Conservation (phyloP, 176 grass and related monocot genomes). For the Leersia perrieri region DNA sequence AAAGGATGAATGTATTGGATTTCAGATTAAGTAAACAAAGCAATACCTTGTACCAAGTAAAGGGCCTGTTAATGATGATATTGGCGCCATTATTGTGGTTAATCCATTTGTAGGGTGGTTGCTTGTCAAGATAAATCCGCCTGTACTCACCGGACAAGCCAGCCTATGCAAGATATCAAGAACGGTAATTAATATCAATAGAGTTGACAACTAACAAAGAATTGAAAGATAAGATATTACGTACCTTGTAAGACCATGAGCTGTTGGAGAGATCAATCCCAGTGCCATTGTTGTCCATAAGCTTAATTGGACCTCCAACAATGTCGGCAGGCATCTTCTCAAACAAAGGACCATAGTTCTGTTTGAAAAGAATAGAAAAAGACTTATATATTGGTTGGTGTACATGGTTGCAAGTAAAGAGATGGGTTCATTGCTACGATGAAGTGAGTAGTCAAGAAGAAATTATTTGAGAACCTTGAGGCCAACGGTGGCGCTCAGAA, state of each 20-base stretch:
- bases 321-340: constrained; percentile 41
- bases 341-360: constrained; percentile 39
- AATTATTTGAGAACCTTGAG: constrained; percentile 43
- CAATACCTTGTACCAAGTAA: constrained; percentile 86
- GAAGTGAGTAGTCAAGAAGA: too few species aligned
- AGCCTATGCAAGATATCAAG: constrained; percentile 2
- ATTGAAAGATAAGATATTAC: not conserved
- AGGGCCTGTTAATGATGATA: constrained; percentile 51
- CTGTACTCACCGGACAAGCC: constrained; percentile 62
- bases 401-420: not conserved
- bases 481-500: constrained; percentile 74
- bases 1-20: too few species aligned
- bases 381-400: not conserved
- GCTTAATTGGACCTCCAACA: constrained; percentile 28
- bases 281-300: constrained; percentile 10
- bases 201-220: not conserved
- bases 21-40: too few species aligned
- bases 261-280: constrained; percentile 49
- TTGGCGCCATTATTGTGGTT: constrained; percentile 31
- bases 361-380: not conserved
- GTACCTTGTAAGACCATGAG: constrained; percentile 71
- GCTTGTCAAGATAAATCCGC: constrained; percentile 46
- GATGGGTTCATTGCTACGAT: not conserved
- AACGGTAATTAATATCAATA: not conserved
- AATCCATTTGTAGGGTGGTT: constrained; percentile 19